Evolutionary conservation across 1,284 basidiomycete genomes (phyloP), one percentile per base, ranked within the genome.

Genomic region (Vanrija pseudolonga): DNA sequence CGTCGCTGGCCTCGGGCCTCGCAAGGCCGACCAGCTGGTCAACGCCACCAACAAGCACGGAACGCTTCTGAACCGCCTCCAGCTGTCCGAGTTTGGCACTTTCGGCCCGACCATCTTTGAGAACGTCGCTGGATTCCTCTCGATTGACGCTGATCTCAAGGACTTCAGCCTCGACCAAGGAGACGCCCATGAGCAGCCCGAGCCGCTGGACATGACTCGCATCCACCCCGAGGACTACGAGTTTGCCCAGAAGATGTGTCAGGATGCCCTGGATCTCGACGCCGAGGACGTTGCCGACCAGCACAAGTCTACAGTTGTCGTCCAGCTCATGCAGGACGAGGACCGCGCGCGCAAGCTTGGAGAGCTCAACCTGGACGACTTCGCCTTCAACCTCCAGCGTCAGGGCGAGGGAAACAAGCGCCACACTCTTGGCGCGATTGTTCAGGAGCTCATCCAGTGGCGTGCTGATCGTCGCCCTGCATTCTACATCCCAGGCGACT

Each of bases 171-270:
- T 68, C 36, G 64, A 73, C 15, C 64, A 71, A 28, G 66, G 67
- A 28, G 84, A 87, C 49, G 85, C 87, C 52, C 82, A 85, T 56
- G 80, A 83, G 12, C 74, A 79, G 49, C 86, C 89, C 12, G 95
- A 98, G 74, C 90, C 93, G 4, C 80, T 99, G 44, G 96, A 99
- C 72, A 86, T 87, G 68, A 98, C 95, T 20, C 88, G 96, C 15
- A 92, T 99, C 59, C 96, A 99, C 73, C 92, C 92, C 1, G 93
- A 97, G 74, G 95, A 98, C 77, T 99, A 98, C 73, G 92, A 97
- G 67, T 83, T 98, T 51, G 95, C 96, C 2, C 86, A 92, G 44
- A 98, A 98, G 80, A 98, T 99, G 92, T 95, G 96, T 36, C 90
- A 91, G 12, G 95, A 98, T 74, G 92, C 95, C 7, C 83, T 98